phyloP scores from a whole-genome alignment of 371 early-diverging fungal genomes.

The Syncephalastrum sp. region DNA sequence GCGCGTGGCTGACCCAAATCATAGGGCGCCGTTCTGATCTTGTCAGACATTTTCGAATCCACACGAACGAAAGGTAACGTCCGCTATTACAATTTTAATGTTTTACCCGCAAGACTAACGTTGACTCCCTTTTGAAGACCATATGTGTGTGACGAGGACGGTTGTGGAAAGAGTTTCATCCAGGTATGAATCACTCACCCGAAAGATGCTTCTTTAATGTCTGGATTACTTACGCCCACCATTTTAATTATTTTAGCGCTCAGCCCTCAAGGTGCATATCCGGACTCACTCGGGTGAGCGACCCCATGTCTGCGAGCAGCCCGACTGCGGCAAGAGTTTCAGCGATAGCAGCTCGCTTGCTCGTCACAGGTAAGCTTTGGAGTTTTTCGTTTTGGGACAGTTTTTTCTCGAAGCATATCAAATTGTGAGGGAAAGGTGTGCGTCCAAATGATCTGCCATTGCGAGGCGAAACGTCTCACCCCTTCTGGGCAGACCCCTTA shows the following conservation, averaged over 20 bases:
- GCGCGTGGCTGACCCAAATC: not conserved
- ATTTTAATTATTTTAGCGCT: constrained; percentile 49
- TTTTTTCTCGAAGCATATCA: too few relatives aligned
- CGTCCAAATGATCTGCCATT: too few relatives aligned
- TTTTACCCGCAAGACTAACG: not conserved
- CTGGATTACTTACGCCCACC: not conserved
- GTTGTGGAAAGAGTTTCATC: constrained; percentile 78
- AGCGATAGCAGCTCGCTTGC: constrained; percentile 64
- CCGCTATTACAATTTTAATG: not conserved
- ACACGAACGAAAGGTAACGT: constrained; percentile 64
- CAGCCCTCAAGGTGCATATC: constrained; percentile 76
- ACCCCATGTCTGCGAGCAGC: constrained; percentile 69
- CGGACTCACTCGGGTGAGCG: constrained; percentile 82
- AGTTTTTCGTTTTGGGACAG: too few relatives aligned
- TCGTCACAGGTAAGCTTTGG: constrained; percentile 33
- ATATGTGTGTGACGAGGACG: constrained; percentile 61
- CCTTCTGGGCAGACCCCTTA: too few relatives aligned
- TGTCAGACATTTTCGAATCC: constrained; percentile 75
- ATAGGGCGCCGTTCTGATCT: constrained; percentile 68
- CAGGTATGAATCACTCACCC: constrained; percentile 10
- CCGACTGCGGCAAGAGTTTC: constrained; percentile 60
- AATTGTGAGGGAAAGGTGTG: too few relatives aligned
- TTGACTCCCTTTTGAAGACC: constrained; percentile 34
- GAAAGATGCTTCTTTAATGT: constrained; percentile 1
- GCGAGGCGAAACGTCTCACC: too few relatives aligned